These are phyloP conservation scores for Pichia sp. DNA, from an alignment of 1,139 yeast genomes.

Conservation along the genomic window DNA sequence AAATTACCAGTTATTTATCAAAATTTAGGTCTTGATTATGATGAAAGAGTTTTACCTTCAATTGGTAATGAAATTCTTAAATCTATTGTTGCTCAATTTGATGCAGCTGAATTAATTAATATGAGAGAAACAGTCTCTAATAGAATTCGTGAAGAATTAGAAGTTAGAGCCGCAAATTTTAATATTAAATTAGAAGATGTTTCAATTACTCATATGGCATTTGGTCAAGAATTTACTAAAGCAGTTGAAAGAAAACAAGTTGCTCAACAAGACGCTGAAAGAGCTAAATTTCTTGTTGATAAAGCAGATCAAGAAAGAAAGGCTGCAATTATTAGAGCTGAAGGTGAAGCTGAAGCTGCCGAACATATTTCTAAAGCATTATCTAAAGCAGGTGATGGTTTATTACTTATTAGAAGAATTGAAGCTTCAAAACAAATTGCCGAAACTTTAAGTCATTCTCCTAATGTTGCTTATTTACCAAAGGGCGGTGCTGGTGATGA, in stretches of 20 bases:
- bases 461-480: constrained; percentile 92
- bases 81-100: constrained; percentile 95
- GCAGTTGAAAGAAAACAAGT: constrained; percentile 99
- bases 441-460: constrained; percentile 69
- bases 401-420: constrained; percentile 86
- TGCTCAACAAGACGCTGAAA: constrained; percentile 98
- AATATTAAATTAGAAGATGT: constrained; percentile 92
- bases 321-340: constrained; percentile 93
- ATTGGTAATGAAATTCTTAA: constrained; percentile 95
- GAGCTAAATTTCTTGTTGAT: constrained; percentile 91
- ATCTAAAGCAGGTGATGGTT: constrained; percentile 93
- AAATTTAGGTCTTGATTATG: constrained; percentile 87
- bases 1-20: constrained; percentile 84
- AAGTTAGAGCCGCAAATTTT: constrained; percentile 81
- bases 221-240: constrained; percentile 94
- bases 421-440: constrained; percentile 98
- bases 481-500: constrained; percentile 36
- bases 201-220: constrained; percentile 95
- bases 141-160: constrained; percentile 80
- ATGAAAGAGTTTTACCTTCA: constrained; percentile 94
- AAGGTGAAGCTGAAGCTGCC: constrained; percentile 99
- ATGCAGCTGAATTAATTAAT: constrained; percentile 95
- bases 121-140: constrained; percentile 95
- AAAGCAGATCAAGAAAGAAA: constrained; percentile 97
- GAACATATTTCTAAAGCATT: constrained; percentile 92